Base-by-base conservation (phyloP, 2,329 filamentous ascomycete genomes). In the Aspergillus luchuensis region DNA sequence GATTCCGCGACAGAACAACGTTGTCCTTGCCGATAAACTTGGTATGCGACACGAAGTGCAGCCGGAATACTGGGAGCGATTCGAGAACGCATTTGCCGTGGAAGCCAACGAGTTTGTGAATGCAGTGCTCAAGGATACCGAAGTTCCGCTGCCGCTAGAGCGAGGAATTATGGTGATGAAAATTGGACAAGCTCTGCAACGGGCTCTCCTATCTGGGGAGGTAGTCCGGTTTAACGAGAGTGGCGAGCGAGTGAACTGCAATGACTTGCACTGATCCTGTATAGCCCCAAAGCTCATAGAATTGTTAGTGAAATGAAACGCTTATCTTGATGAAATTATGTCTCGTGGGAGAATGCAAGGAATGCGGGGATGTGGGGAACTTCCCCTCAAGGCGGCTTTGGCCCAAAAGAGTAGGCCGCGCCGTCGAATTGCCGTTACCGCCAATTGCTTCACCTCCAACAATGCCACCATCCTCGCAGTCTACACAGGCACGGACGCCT, bases 51-150 rank as follows among this genome's bases (percentile, higher is more conserved):
- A 74, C 51, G 76, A 78, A 62, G 73, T 78, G 5, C 74, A 72
- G 28, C 63, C 65, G 17, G 72, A 78, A 50, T 79, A 78, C 61
- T 79, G 73, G 68, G 71, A 77, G 23, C 67, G 75, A 13, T 79
- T 79, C 53, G 76, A 78, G 62, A 63, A 71, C 48, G 76, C 76
- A 0, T 80, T 80, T 59, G 76, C 72, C 0, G 72, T 68, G 15
- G 78, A 80, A 64, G 73, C 73, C 2, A 74, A 76, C 53, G 76
- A 78, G 66, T 79, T 79, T 63, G 69, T 71, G 4, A 73, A 68
- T 1, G 67, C 70, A 4, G 69, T 74, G n/a, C 60, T 79, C n/a
- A 67, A 78, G 13, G 68, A 78, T 47, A 75, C 63, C 39, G 66
- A 72, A 2, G 65, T 79, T 33, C 76, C 77, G 0, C 57, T 78